Evolutionary conservation across 2,329 filamentous ascomycete genomes (phyloP).

Genomic region (Xylariaceae sp.): DNA sequence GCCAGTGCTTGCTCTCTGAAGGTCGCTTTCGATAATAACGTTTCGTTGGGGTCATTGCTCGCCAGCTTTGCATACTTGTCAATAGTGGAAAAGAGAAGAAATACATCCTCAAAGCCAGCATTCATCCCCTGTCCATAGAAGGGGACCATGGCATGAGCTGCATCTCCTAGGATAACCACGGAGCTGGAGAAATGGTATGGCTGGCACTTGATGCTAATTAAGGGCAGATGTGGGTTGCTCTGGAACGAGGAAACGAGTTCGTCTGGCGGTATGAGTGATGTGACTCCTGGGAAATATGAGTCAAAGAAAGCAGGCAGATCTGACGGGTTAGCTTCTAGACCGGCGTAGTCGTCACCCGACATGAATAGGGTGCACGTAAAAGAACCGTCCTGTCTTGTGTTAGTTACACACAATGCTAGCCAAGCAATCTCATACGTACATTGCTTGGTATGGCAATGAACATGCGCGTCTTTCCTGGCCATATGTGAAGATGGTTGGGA

Average conservation of each 20-base stretch:
- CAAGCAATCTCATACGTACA: constrained; percentile 35
- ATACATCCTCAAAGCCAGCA: constrained; percentile 88
- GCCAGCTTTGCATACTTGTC: constrained; percentile 58
- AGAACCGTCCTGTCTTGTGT: constrained; percentile 62
- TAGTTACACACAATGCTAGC: constrained; percentile 4
- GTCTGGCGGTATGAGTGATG: constrained; percentile 59
- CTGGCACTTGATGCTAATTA: constrained; percentile 88
- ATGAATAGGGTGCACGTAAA: constrained; percentile 96
- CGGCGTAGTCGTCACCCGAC: constrained; percentile 61
- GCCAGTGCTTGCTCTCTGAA: constrained; percentile 65
- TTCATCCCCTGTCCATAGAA: constrained; percentile 99
- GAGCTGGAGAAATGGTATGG: constrained; percentile 77
- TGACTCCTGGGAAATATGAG: constrained; percentile 79
- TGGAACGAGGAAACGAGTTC: constrained; percentile 71
- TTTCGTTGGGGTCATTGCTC: constrained; percentile 36
- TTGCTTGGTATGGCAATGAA: constrained; percentile 89
- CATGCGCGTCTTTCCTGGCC: constrained; percentile 92
- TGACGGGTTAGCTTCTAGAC: constrained; percentile 59
- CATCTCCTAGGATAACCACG: constrained; percentile 84
- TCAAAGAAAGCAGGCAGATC: constrained; percentile 70
- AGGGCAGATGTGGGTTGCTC: constrained; percentile 79
- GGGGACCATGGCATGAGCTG: constrained; percentile 95
- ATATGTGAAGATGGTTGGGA: constrained; percentile 93
- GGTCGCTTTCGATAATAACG: constrained; percentile 41
- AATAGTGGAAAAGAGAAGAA: constrained; percentile 75